A percentile compares a stretch with the other conserved stretches of the same genome.
Conservation (phyloP, 1,139 yeast species). For the Magnusiomyces starmeri region DNA sequence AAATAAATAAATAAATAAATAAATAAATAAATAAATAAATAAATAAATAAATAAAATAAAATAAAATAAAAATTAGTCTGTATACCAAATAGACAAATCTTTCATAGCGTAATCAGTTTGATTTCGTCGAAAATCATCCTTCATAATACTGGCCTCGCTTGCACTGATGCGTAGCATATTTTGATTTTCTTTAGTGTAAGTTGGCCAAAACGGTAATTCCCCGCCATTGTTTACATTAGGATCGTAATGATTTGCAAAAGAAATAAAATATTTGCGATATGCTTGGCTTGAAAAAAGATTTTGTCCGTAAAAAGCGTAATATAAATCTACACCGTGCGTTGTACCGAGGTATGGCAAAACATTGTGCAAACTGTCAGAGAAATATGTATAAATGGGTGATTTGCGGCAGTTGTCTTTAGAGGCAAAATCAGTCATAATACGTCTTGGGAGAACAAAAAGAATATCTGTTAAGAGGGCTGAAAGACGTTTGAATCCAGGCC, state of each 20-base stretch:
- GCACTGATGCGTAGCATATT: neutral
- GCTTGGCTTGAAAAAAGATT: conserved; percentile 10
- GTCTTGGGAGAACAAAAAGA: conserved; percentile 19
- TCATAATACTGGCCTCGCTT: neutral
- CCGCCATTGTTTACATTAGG: conserved; percentile 15
- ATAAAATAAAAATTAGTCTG: neutral
- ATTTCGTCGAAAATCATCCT: conserved; percentile 2
- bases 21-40: neutral
- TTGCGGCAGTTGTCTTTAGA: neutral
- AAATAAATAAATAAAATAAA: neutral
- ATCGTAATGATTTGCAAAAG: conserved; percentile 20
- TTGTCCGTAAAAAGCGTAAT: neutral
- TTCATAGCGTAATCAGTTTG: neutral
- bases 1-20: neutral
- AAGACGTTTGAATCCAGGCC: conserved; percentile 18
- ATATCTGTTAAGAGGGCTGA: conserved; percentile 20
- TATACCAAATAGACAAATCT: neutral
- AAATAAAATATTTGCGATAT: conserved; percentile 18
- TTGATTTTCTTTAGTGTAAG: conserved; percentile 25
- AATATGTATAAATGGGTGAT: conserved; percentile 10
- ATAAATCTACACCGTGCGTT: conserved; percentile 13
- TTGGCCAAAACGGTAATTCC: conserved; percentile 15
- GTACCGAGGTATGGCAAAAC: conserved; percentile 19
- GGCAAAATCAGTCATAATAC: conserved; percentile 12
- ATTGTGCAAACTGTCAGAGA: conserved; percentile 13